Evolutionary conservation across 306 rosid species (phyloP).

Genomic region (Hylodesmum podocarpum): DNA sequence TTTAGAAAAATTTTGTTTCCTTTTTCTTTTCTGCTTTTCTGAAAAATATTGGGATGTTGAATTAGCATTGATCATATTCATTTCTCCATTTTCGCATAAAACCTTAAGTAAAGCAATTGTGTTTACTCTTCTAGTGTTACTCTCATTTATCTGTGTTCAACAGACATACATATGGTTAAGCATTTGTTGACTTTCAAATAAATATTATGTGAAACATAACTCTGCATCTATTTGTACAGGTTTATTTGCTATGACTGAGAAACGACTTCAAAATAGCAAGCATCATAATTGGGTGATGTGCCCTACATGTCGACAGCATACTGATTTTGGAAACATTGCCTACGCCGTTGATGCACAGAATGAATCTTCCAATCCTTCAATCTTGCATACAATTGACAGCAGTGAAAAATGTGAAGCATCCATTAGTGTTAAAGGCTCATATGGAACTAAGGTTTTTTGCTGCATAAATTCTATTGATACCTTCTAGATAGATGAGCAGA

Average conservation of each 20-base stretch:
- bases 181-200: conserved; percentile 12
- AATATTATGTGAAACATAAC: background rate
- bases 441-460: conserved; percentile 83
- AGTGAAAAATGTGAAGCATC: conserved; percentile 60
- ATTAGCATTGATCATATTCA: conserved; percentile 4
- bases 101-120: background rate
- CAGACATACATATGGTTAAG: background rate
- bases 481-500: conserved; percentile 17
- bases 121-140: background rate
- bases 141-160: conserved; percentile 4
- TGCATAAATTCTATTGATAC: conserved; percentile 10
- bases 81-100: conserved; percentile 13
- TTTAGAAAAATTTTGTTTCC: conserved; percentile 1
- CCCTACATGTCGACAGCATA: conserved; percentile 94
- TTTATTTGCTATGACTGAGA: conserved; percentile 85
- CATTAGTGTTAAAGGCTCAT: conserved; percentile 75
- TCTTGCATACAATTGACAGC: conserved; percentile 40
- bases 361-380: conserved; percentile 49
- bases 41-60: background rate
- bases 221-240: conserved; percentile 48
- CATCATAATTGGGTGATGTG: conserved; percentile 84
- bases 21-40: background rate
- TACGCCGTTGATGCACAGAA: conserved; percentile 74
- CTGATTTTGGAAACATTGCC: conserved; percentile 83
- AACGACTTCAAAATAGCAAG: conserved; percentile 49